These are phyloP conservation scores for Saccharomycopsis sp. DNA, from an alignment of 805 yeast species.

Conservation along the genomic window DNA sequence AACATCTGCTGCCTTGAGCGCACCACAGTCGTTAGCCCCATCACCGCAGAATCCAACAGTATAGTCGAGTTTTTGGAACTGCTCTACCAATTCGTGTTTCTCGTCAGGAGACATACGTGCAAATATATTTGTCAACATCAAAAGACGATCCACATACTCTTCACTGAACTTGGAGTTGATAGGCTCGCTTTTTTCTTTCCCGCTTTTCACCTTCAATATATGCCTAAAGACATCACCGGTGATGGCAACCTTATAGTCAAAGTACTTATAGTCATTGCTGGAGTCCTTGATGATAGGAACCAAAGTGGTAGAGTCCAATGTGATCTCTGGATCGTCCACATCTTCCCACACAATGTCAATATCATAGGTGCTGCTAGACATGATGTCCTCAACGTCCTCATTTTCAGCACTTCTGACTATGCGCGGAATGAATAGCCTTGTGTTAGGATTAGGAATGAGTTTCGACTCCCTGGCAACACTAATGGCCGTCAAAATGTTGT, in stretches of 20 bases:
- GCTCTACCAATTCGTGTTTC: conserved; percentile 90
- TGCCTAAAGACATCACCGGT: conserved; percentile 90
- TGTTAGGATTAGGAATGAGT: conserved; percentile 38
- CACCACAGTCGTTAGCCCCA: conserved; percentile 99
- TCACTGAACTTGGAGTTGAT: conserved; percentile 24
- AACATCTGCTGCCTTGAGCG: conserved; percentile 94
- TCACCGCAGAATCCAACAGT: conserved; percentile 98
- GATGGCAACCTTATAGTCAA: conserved; percentile 65
- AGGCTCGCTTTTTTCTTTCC: conserved; percentile 31
- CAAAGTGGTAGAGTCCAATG: conserved; percentile 59
- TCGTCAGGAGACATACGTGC: conserved; percentile 99
- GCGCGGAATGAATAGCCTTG: conserved; percentile 54
- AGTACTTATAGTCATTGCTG: conserved; percentile 19
- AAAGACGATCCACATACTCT: conserved; percentile 45
- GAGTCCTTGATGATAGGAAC: conserved; percentile 34
- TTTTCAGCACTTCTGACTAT: conserved; percentile 26
- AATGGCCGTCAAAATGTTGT: conserved; percentile 87
- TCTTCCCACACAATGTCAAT: conserved; percentile 54
- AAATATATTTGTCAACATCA: conserved; percentile 69
- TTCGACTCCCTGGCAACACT: conserved; percentile 87
- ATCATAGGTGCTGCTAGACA: conserved; percentile 16
- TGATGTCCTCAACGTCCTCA: conserved; percentile 33
- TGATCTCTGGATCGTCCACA: conserved; percentile 48
- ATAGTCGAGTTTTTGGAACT: conserved; percentile 75
- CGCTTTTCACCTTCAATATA: conserved; percentile 46